Base-by-base conservation (phyloP, 1,139 yeast species). In the Scheffersomyces insectosa region DNA sequence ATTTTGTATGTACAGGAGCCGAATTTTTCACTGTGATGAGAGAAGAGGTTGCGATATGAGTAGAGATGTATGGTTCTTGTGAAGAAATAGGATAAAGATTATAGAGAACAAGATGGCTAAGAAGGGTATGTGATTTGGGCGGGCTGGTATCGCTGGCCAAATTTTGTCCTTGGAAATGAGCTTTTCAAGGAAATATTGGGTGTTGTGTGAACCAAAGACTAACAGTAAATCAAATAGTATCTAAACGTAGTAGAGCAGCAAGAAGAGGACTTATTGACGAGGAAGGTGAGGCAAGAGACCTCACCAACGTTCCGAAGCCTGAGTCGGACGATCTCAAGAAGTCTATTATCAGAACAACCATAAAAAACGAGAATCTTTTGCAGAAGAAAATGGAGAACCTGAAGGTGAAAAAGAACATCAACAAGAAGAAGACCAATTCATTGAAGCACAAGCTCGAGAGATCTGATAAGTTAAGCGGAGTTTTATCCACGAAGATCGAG, bases 181-280 rank as follows among this genome's bases (percentile, higher is more conserved):
- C 9, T 6, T 6, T 5, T 20, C 25, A 7, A 20, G 25, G 25
- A 20, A 20, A 7, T 20, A 20, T 20, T 7, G 25, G 25, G 25
- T 6, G 25, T 5, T 20, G 25, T 20, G 3, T 20, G 25, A 7
- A 20, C 25, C 25, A 20, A 20, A 20, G 25, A 20, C 25, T 20
- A 20, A 20, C 25, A 20, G 9, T 20, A 20, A 20, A 20, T 20
- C 25, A 20, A 20, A 7, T 53, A 72, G 77, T 83, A 28, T 83
- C 89, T 10, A 85, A 83, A 51, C 82, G 77, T 50, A 83, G 90
- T 38, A 78, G 93, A 68, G 90, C 90, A 5, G 91, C 93, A 3
- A 80, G 91, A 66, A 75, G 89, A 60, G 85, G 84, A 3, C 73
- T 70, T 42, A 63, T 68, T 31, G 65, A 68, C 5, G 58, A 55